These are phyloP conservation scores for Ceratocystis ficicola DNA, from an alignment of 2,329 filamentous ascomycete species.

Conservation along the genomic window DNA sequence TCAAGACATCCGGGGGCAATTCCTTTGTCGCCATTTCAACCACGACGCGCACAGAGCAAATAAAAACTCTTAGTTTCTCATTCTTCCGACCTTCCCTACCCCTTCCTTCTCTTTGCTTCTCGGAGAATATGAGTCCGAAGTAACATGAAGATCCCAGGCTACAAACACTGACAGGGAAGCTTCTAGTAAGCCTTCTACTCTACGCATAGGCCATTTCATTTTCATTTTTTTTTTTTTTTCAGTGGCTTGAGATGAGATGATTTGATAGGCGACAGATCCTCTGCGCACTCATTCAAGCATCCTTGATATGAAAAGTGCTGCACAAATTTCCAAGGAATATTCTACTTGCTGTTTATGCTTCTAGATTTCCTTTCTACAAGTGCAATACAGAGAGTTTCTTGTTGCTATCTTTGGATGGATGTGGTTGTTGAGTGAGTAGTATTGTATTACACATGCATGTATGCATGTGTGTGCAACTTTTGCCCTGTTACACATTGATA, in stretches of 20 bases:
- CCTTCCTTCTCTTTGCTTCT: neutral
- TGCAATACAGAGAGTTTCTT: neutral
- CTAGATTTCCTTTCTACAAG: neutral
- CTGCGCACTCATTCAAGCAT: neutral
- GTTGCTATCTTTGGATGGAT: neutral
- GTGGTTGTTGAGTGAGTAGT: neutral
- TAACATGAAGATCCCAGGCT: neutral
- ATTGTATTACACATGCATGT: slow-evolving; percentile 1
- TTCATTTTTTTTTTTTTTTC: neutral
- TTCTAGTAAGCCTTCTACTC: neutral
- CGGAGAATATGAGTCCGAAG: slow-evolving; percentile 11
- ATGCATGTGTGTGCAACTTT: slow-evolving; percentile 1
- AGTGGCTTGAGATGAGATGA: slow-evolving; percentile 19
- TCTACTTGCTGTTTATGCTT: neutral
- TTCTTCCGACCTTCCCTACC: neutral
- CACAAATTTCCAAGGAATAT: slow-evolving; percentile 2
- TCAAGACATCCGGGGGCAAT: neutral
- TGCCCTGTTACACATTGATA: slow-evolving; percentile 1
- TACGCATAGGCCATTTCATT: slow-evolving; percentile 5
- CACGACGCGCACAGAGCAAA: slow-evolving; percentile 6
- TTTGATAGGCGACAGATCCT: slow-evolving; percentile 17
- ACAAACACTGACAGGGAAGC: slow-evolving; percentile 9
- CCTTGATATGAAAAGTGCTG: neutral
- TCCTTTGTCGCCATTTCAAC: neutral
- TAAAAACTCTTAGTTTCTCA: neutral